phyloP scores from a whole-genome alignment of 2,329 filamentous ascomycete genomes.

The Microdochium trichocladiopsis region DNA sequence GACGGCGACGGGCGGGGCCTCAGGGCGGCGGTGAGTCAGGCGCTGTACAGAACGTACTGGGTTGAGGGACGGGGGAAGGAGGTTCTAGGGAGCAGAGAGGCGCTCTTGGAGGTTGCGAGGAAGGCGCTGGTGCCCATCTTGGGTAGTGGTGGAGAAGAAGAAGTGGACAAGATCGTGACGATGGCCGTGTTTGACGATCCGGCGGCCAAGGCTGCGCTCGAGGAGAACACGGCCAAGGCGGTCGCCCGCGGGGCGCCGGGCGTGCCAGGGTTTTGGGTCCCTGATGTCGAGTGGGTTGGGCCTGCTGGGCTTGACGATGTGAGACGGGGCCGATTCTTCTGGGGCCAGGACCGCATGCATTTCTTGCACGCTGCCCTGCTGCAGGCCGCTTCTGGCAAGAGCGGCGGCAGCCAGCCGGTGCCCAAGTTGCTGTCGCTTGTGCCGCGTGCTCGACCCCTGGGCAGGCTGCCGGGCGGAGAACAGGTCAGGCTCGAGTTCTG shows the following conservation, averaged over 20 bases:
- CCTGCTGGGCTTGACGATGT: background rate
- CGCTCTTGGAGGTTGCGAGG: background rate
- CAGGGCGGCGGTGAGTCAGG: background rate
- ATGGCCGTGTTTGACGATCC: slow-evolving; percentile 1
- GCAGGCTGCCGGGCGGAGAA: background rate
- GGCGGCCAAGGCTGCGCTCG: background rate
- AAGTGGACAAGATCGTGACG: background rate
- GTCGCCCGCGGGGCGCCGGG: slow-evolving; percentile 3
- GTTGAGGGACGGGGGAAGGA: slow-evolving; percentile 1
- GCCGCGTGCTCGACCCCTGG: slow-evolving; percentile 2
- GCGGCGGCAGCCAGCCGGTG: background rate
- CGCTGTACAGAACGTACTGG: slow-evolving; percentile 4
- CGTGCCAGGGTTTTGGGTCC: slow-evolving; percentile 4
- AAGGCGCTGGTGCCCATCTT: background rate
- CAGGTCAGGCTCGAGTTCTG: slow-evolving; percentile 5
- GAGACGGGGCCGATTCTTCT: slow-evolving; percentile 3
- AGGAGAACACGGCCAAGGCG: slow-evolving; percentile 1
- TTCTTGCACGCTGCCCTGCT: slow-evolving; percentile 4
- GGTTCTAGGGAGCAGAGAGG: slow-evolving; percentile 1
- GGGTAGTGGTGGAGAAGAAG: background rate
- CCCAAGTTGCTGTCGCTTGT: slow-evolving; percentile 1
- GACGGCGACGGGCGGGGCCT: background rate
- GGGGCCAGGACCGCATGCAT: slow-evolving; percentile 5
- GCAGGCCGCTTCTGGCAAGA: background rate
- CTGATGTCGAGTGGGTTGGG: background rate